Evolutionary conservation across 352 stramenopile species (phyloP).

Genomic region (Pythium scleroteichum): DNA sequence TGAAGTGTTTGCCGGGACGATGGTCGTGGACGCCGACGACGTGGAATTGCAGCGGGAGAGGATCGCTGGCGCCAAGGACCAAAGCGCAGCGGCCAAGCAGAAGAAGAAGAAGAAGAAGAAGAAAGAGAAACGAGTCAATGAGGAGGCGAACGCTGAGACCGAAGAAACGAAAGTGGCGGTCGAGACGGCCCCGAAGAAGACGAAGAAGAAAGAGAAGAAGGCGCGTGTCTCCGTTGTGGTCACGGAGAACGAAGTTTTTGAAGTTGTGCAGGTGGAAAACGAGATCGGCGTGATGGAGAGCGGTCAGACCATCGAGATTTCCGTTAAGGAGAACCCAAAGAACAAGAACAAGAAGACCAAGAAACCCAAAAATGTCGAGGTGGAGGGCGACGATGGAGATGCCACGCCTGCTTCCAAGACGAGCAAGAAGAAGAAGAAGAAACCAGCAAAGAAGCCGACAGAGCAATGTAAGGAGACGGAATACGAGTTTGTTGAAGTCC

Average conservation of each 20-base stretch:
- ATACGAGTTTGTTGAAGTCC: not conserved
- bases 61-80: not conserved
- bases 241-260: slow-evolving; percentile 13
- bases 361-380: slow-evolving; percentile 1
- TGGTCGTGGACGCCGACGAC: slow-evolving; percentile 31
- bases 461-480: not conserved
- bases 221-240: slow-evolving; percentile 12
- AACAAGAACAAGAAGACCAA: slow-evolving; percentile 23
- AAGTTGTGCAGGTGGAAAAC: slow-evolving; percentile 16
- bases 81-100: slow-evolving; percentile 5
- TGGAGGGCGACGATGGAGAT: not conserved
- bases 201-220: slow-evolving; percentile 25
- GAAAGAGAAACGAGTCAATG: not conserved
- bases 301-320: slow-evolving; percentile 10
- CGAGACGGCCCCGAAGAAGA: too few relatives aligned
- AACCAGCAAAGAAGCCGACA: slow-evolving; percentile 3
- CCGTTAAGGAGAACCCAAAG: slow-evolving; percentile 16
- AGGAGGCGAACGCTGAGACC: not conserved
- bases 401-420: not conserved
- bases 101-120: slow-evolving; percentile 25
- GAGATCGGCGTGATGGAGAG: slow-evolving; percentile 6
- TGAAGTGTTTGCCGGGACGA: slow-evolving; percentile 25
- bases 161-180: not conserved
- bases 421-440: slow-evolving; percentile 14
- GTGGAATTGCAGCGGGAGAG: slow-evolving; percentile 16